Base-by-base conservation (phyloP, 768 basidiomycete genomes). In the Pleurotus tuoliensis region DNA sequence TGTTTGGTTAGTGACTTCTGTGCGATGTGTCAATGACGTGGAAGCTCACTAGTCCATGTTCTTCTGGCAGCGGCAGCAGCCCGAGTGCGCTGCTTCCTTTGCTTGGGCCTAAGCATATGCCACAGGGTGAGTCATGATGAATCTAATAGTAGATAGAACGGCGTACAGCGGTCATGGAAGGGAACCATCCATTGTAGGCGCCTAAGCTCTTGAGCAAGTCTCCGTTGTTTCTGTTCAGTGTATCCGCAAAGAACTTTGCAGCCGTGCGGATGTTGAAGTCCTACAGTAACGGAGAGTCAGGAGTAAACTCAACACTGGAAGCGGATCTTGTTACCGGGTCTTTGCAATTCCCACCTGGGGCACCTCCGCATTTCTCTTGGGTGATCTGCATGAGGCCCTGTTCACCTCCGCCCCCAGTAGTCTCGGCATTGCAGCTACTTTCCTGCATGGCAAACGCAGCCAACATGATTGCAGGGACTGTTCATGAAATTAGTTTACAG, bases 361-460 rank as follows among this genome's bases (percentile, higher is more conserved):
- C 84, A 56, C 72, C 80, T 45, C 65, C 77, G 63, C 92, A 94
- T 69, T 93, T 94, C 60, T 90, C 89, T 40, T 69, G 64, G 15
- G 88, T 88, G 60, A 94, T 76, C 68, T 94, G 92, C 92, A 94
- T 94, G 52, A 94, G 71, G 30, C 91, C 92, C 64, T 90, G 87
- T 68, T 94, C 92, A 44, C 91, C 89, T 18, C 76, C 89, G 13
- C 86, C 87, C 51, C 92, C 92, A 45, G 83, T 75, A 5, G 80
- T 81, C 13, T 71, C 57, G 2, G 85, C 79, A 61, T 87, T 84
- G 76, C 93, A 96, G 39, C 70, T 68, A 55, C 74, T 78, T 68
- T 96, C 94, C 68, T 95, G 92, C 86, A 96, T 87, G 30, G 92
- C 92, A 61, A 96, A 87, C 0, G 92, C 80, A 2, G 92, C 93